Evolutionary conservation across 345 rosid genomes (phyloP).

Genomic region (Lepidium didymum): DNA sequence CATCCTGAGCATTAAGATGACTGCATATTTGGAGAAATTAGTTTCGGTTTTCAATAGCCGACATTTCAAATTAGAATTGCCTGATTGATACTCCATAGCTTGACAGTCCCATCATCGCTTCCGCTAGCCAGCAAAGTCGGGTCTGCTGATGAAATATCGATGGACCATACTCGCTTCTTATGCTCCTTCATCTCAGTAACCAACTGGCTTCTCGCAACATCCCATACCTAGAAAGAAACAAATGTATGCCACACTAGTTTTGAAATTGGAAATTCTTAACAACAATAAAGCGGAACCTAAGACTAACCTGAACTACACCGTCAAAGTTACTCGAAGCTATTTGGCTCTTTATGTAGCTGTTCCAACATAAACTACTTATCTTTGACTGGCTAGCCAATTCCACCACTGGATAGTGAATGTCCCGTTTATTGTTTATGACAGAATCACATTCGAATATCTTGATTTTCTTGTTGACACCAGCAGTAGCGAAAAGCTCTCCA

Average conservation of each 20-base stretch:
- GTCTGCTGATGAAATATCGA: conserved; percentile 79
- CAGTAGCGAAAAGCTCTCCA: conserved; percentile 86
- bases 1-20: conserved; percentile 1
- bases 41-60: conserved; percentile 62
- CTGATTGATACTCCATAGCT: conserved; percentile 99
- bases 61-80: conserved; percentile 91
- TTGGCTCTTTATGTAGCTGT: conserved; percentile 83
- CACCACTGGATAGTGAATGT: conserved; percentile 87
- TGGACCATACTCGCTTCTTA: conserved; percentile 90
- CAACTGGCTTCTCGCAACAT: conserved; percentile 79
- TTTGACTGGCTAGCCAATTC: conserved; percentile 81
- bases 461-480: conserved; percentile 94
- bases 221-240: conserved; percentile 65
- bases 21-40: conserved; percentile 32
- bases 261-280: not conserved
- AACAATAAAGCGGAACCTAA: not conserved
- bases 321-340: conserved; percentile 98
- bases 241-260: not conserved
- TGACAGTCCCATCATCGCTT: conserved; percentile 89
- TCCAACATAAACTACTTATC: conserved; percentile 90
- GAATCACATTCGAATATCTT: conserved; percentile 85
- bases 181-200: conserved; percentile 83
- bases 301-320: conserved; percentile 86
- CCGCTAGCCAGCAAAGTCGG: conserved; percentile 97
- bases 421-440: conserved; percentile 53